phyloP scores from a whole-genome alignment of 495 filamentous ascomycete species.

The Penicillium fimorum region DNA sequence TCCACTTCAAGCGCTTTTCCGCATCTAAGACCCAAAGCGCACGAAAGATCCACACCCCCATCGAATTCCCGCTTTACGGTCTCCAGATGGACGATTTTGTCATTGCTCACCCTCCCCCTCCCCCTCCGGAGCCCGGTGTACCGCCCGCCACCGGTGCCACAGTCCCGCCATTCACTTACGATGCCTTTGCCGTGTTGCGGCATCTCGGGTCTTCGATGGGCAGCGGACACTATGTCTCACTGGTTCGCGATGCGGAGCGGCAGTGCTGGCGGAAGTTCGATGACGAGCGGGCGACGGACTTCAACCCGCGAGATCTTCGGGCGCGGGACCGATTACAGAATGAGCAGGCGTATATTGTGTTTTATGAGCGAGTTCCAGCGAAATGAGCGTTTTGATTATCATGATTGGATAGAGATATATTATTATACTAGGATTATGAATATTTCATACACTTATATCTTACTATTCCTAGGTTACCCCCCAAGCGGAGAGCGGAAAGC shows the following conservation, averaged over 20 bases:
- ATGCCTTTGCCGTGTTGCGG: conserved; percentile 69
- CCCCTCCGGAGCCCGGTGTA: conserved; percentile 26
- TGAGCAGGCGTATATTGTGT: conserved; percentile 67
- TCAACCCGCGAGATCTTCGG: conserved; percentile 53
- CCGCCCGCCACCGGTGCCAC: conserved; percentile 38
- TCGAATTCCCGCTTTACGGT: conserved; percentile 65
- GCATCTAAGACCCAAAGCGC: conserved; percentile 55
- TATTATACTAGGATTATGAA: conserved; percentile 8
- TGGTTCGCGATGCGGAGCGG: conserved; percentile 60
- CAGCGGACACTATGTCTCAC: conserved; percentile 68
- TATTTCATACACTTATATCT: not conserved
- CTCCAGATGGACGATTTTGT: conserved; percentile 64
- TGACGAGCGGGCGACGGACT: conserved; percentile 58
- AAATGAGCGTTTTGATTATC: conserved; percentile 38
- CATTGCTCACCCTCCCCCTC: conserved; percentile 35
- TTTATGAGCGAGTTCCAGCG: conserved; percentile 57
- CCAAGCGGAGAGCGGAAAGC: conserved; percentile 12
- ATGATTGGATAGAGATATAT: conserved; percentile 10
- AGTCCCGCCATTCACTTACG: conserved; percentile 65
- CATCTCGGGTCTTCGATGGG: conserved; percentile 63
- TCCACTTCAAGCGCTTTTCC: conserved; percentile 74
- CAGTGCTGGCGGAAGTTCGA: conserved; percentile 66
- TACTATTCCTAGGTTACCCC: no score
- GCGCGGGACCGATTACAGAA: conserved; percentile 53
- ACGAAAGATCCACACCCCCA: conserved; percentile 64